Evolutionary conservation across 2,329 filamentous ascomycete genomes (phyloP).

Genomic region (Teratosphaeria gauchensis): DNA sequence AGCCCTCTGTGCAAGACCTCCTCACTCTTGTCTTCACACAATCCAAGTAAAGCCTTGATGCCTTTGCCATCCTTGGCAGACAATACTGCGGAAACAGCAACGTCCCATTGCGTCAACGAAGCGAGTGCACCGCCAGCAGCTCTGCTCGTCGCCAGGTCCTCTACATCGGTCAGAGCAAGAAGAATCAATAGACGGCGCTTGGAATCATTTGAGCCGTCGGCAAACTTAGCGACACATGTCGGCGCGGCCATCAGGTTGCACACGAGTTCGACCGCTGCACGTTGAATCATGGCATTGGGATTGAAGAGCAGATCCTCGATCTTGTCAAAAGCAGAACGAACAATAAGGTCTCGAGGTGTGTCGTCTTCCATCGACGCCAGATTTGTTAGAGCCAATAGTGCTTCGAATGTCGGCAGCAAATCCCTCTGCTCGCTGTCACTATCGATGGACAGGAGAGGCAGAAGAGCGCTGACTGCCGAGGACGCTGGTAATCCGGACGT

Average conservation of each 20-base stretch:
- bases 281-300: slow-evolving; percentile 63
- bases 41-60: slow-evolving; percentile 63
- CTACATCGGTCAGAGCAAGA: slow-evolving; percentile 76
- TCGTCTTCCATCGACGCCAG: slow-evolving; percentile 65
- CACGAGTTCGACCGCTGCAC: slow-evolving; percentile 77
- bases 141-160: slow-evolving; percentile 67
- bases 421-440: slow-evolving; percentile 53
- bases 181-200: slow-evolving; percentile 71
- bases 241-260: slow-evolving; percentile 77
- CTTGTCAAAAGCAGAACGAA: slow-evolving; percentile 62
- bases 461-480: slow-evolving; percentile 73
- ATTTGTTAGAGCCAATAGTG: slow-evolving; percentile 86
- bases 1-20: slow-evolving; percentile 62
- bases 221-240: slow-evolving; percentile 58
- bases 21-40: slow-evolving; percentile 63
- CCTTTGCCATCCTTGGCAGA: slow-evolving; percentile 50
- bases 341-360: slow-evolving; percentile 56
- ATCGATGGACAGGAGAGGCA: slow-evolving; percentile 61
- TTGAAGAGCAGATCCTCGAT: slow-evolving; percentile 80
- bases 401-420: slow-evolving; percentile 81
- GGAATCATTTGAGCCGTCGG: slow-evolving; percentile 54
- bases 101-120: slow-evolving; percentile 69
- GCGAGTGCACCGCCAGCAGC: slow-evolving; percentile 85
- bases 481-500: slow-evolving; percentile 61
- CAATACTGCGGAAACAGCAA: slow-evolving; percentile 61